Evolutionary conservation across 345 rosid genomes (phyloP), one percentile per base, ranked within the genome.

Genomic region (Eucalyptus regnans): DNA sequence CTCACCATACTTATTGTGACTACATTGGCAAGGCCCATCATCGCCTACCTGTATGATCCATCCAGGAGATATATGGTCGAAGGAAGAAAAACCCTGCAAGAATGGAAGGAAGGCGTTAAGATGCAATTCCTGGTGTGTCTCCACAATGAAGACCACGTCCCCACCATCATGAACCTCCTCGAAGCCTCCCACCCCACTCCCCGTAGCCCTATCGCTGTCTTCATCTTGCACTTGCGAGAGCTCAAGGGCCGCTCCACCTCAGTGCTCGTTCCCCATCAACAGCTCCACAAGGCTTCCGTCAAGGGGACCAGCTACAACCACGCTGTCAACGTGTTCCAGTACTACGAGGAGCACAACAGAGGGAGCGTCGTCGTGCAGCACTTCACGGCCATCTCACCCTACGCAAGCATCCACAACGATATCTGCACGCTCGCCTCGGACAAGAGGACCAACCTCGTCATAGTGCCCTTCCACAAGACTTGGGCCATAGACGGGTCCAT

Each of bases 41-140:
- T 92, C 5, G 88, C 84, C 87, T 44, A 88, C 41, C 46, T 93
- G 22, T 92, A 92, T 37, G 93, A 92, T 87, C 94, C 94, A 12
- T 89, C 93, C 41, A 90, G 86, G 86, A 91, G 90, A 87, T 93
- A 87, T 89, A 43, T 87, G 54, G 87, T 88, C 29, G 60, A 89
- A 51, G 86, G 79, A 49, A 90, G 93, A 54, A 88, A 90, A 81
- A 90, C 91, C 52, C 87, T 93, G 37, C 88, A 52, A 31, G 90
- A 91, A 44, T 86, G 83, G 22, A 84, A 48, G 12, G 89, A 81
- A 13, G 86, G 88, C 31, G 88, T 52, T 52, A 87, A 90, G 87
- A 88, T 93, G 20, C 89, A 91, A 10, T 51, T 92, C 25, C 89
- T 93, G 33, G 89, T 90, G 12, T 93, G 94, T 48, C 33, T 93